Conservation (phyloP, 805 yeast genomes). For the Metschnikowia vanudenii region DNA sequence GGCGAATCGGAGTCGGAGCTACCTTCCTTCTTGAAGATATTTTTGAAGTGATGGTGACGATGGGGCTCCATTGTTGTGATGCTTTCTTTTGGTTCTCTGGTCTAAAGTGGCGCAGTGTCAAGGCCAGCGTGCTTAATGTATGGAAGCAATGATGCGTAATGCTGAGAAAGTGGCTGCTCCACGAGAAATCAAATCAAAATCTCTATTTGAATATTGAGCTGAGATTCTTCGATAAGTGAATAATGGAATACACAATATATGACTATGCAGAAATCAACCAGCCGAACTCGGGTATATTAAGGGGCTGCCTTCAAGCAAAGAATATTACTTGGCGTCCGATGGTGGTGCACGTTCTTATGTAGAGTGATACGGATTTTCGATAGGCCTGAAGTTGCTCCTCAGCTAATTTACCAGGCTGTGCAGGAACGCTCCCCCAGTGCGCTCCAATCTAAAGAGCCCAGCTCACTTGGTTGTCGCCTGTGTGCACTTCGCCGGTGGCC, state of each 20-base stretch:
- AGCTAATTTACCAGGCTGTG: not conserved
- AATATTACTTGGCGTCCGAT: not conserved
- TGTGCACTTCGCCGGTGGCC: constrained; percentile 2
- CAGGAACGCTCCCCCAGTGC: constrained; percentile 4
- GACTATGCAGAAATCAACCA: not conserved
- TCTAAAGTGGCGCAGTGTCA: not conserved
- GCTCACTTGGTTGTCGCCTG: not conserved
- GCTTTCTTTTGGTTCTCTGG: not conserved
- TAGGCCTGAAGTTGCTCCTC: constrained; percentile 9
- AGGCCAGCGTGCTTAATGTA: not conserved
- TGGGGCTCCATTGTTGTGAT: constrained; percentile 1
- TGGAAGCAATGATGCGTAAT: not conserved
- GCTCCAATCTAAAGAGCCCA: not conserved
- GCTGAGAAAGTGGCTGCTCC: not conserved
- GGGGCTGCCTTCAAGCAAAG: not conserved
- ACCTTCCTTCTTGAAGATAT: constrained; percentile 23
- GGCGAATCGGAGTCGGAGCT: constrained; percentile 13
- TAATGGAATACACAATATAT: not conserved
- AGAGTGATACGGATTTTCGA: not conserved
- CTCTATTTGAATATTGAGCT: too few relatives aligned
- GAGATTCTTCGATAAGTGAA: not conserved
- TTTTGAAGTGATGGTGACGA: constrained; percentile 22
- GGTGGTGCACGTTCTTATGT: constrained; percentile 7
- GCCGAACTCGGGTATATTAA: not conserved
- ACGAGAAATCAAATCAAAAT: too few relatives aligned